Base-by-base conservation (phyloP, 805 yeast species). In the Wickerhamomyces strasburgensis region DNA sequence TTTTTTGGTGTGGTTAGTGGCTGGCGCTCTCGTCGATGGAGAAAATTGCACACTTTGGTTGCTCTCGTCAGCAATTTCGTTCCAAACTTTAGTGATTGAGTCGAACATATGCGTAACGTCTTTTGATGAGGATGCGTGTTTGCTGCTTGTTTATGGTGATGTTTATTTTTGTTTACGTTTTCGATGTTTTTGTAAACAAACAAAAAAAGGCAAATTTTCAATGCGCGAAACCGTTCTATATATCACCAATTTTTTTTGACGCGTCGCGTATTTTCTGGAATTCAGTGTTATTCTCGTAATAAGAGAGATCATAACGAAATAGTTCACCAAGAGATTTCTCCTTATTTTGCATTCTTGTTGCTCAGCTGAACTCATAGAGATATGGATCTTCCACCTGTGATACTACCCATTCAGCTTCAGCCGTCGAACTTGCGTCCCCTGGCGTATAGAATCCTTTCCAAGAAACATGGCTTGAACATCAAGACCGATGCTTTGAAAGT, bases 401-500 rank as follows among this genome's bases (percentile, higher is more conserved):
- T 71, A 14, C 69, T 89, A 10, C 97, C 97, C 0, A 79, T 86
- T 2, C 71, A 72, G 39, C 74, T 90, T 2, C 84, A 79, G 36
- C 86, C 96, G 0, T 75, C 90, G 0, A 84, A 84, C 52, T 65
- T 93, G 30, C 73, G 98, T 31, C 98, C 98, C 1, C 64, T 90
- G 33, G 97, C 97, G 0, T 93, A 89, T 58, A 68, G 98, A 28
- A 75, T 90, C 2, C 60, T 93, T 7, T 85, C 98, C 5, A 90
- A 88, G 60, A 93, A 90, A 55, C 90, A 87, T 56, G 96, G 97
- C 0, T 71, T 93, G 19, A 88, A 88, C 57, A 74, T 93, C 45
- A 87, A 90, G 52, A 80, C 96, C 0, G 80, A 84, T 45, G 98
- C 96, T 0, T 65, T 93, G 13, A 73, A 69, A 30, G 72, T 73